These are phyloP conservation scores for Domatiomyces catenatus DNA, from an alignment of 2,329 filamentous ascomycete species.

Conservation along the genomic window DNA sequence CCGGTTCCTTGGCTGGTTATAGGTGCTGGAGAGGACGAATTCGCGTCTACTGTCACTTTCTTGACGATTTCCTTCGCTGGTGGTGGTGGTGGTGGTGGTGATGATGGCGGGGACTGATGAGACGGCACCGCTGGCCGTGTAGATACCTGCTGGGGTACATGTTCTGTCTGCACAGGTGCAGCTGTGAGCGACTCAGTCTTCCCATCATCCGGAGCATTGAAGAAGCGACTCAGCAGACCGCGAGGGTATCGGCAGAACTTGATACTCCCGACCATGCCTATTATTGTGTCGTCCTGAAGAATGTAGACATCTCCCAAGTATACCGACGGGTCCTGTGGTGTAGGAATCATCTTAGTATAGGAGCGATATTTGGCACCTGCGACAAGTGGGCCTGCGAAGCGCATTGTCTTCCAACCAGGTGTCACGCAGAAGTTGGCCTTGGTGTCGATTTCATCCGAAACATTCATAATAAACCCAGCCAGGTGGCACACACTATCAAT, in stretches of 20 bases:
- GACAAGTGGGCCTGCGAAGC: slow-evolving; percentile 17
- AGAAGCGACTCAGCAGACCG: slow-evolving; percentile 27
- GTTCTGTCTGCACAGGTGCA: slow-evolving; percentile 16
- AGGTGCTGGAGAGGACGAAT: slow-evolving; percentile 20
- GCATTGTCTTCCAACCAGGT: slow-evolving; percentile 20
- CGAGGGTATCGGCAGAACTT: slow-evolving; percentile 26
- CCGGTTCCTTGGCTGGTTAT: no score
- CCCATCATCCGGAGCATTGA: slow-evolving; percentile 20
- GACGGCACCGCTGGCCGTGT: no score
- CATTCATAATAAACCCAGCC: slow-evolving; percentile 19
- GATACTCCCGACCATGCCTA: slow-evolving; percentile 22
- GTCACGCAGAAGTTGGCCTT: slow-evolving; percentile 22
- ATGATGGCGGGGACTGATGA: no score
- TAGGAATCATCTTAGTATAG: slow-evolving; percentile 22
- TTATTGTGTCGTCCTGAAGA: slow-evolving; percentile 20
- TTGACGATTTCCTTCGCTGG: no score
- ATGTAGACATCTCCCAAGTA: slow-evolving; percentile 28
- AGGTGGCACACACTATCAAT: slow-evolving; percentile 18
- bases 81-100: no score
- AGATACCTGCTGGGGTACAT: no score
- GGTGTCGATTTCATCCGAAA: slow-evolving; percentile 16
- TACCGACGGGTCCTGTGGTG: slow-evolving; percentile 13
- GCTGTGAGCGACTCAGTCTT: slow-evolving; percentile 19
- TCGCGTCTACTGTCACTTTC: no score
- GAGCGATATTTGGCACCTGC: slow-evolving; percentile 18